Conservation (phyloP, 1,284 basidiomycete species). For the Trichosporon inkin region DNA sequence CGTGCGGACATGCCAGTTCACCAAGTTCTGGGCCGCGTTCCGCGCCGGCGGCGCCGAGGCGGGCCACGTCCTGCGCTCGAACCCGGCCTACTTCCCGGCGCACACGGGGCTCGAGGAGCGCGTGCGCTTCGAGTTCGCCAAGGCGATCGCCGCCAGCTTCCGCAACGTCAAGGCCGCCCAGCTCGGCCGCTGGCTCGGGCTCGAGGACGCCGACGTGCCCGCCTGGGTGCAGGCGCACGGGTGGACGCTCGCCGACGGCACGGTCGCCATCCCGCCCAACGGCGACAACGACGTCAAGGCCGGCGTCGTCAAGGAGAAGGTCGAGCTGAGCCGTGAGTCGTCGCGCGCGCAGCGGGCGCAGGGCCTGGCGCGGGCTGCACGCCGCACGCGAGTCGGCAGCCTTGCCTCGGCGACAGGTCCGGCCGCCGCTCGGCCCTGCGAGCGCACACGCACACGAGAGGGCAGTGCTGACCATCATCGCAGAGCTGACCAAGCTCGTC, state of each 20-base stretch:
- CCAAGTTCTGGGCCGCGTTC: conserved; percentile 78
- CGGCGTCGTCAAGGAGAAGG: conserved; percentile 84
- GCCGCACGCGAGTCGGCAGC: too few species aligned
- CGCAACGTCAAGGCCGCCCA: conserved; percentile 30
- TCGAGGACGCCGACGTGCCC: conserved; percentile 59
- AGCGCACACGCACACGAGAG: not conserved
- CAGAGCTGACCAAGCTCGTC: conserved; percentile 80
- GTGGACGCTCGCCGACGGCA: conserved; percentile 67
- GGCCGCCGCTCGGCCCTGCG: not conserved
- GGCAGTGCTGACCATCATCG: conserved; percentile 8
- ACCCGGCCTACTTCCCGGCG: conserved; percentile 39
- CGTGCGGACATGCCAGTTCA: conserved; percentile 82
- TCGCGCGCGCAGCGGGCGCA: not conserved
- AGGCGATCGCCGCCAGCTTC: conserved; percentile 44
- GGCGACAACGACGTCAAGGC: conserved; percentile 94
- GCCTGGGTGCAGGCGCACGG: conserved; percentile 63
- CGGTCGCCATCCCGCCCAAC: conserved; percentile 72
- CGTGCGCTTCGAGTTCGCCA: conserved; percentile 40
- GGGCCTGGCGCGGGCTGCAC: not conserved
- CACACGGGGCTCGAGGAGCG: conserved; percentile 37
- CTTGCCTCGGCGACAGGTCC: too few species aligned
- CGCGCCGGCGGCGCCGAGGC: conserved; percentile 55
- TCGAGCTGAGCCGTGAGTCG: conserved; percentile 77
- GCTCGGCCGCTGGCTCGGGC: conserved; percentile 45
- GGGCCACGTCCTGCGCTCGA: conserved; percentile 36